Evolutionary conservation across 495 filamentous ascomycete species (phyloP), one percentile per base, ranked within the genome.

Genomic region (Trichoderma erinaceum): DNA sequence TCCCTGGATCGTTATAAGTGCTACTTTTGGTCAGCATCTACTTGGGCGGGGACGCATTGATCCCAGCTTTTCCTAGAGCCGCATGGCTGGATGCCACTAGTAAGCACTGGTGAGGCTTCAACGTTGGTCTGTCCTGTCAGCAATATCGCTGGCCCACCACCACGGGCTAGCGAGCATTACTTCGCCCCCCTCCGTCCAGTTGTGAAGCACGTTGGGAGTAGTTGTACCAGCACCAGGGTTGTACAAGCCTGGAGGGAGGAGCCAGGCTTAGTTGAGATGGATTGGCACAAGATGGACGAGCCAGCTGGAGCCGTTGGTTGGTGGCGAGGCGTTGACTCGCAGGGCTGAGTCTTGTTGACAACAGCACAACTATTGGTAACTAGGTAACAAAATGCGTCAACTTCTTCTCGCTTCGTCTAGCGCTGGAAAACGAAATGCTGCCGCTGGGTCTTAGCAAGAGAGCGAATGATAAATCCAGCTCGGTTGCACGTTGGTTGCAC

Each of bases 31-130:
- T 61, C 56, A 61, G 56, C 56, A 61, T 21, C 56, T 29, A 13
- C 56, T 61, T 29, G 56, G 56, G 56, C 56, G 56, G 23, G 15
- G 56, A 13, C 11, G 50, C n/a, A 12, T 25, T 13, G 29, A 29
- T 29, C 29, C 27, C 23, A 21, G 56, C 56, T 32, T 61, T 61
- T 61, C 56, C 56, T 61, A 61, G 56, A 61, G 27, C 56, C 56
- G 27, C 56, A 61, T 61, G 25, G 56, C 27, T 61, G 56, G 56
- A 29, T 32, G 23, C 0, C 25, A 12, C 23, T 29, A 61, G 56
- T 61, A 61, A 61, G 56, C 56, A 61, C 56, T 61, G 56, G 25
- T 25, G 4, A 32, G 56, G 56, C 56, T 27, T 61, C 8, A 29
- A 4, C 29, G 29, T 29, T 29, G 29, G 13, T 61, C 10, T 25